Evolutionary conservation across 2,329 filamentous ascomycete genomes (phyloP).

Genomic region (Penicillium sp.): DNA sequence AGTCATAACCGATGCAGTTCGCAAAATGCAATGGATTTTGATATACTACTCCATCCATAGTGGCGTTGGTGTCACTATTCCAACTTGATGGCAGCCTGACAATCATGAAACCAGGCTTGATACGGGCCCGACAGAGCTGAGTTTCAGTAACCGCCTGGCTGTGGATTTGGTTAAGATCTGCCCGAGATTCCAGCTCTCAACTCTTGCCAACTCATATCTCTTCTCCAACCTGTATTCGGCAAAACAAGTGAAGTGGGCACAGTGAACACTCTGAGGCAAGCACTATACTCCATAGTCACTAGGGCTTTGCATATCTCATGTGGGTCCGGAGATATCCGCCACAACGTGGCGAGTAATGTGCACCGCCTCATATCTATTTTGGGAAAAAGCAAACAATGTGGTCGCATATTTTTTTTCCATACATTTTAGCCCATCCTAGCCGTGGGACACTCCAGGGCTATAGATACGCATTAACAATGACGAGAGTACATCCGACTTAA

Average conservation of each 20-base stretch:
- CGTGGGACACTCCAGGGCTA: neutral
- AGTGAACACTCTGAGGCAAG: neutral
- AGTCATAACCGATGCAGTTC: neutral
- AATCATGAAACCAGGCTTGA: neutral
- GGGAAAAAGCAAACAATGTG: neutral
- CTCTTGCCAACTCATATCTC: neutral
- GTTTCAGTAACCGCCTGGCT: slow-evolving; percentile 7
- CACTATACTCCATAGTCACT: neutral
- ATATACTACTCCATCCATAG: neutral
- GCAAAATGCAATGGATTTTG: neutral
- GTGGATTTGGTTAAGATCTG: neutral
- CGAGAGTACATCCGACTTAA: neutral
- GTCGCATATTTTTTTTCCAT: slow-evolving; percentile 1
- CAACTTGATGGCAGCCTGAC: neutral
- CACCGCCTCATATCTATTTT: slow-evolving; percentile 11
- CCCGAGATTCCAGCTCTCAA: neutral
- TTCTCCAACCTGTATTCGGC: neutral
- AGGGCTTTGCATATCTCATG: neutral
- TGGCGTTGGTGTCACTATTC: neutral
- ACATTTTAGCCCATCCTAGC: neutral
- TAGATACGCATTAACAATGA: neutral
- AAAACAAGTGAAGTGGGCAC: neutral
- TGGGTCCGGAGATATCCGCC: slow-evolving; percentile 8
- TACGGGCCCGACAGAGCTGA: neutral
- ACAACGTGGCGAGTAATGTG: slow-evolving; percentile 4